Percentiles rank a stretch among this genome's conserved stretches.
Conservation (phyloP, 75 land plant genomes). For the Ceratopteris richardii region DNA sequence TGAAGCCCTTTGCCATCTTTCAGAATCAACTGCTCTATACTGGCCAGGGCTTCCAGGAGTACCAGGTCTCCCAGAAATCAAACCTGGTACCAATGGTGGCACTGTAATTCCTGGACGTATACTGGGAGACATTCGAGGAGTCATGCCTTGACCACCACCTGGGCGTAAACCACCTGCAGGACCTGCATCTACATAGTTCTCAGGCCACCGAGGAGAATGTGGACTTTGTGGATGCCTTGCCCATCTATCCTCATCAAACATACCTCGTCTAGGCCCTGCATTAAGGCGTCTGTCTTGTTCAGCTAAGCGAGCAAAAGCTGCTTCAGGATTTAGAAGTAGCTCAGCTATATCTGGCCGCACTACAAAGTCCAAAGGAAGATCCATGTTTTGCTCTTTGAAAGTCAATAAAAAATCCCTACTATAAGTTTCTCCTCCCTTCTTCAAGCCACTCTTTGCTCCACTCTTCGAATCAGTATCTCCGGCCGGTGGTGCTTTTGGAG, state of each 20-base stretch:
- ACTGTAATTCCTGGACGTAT: conserved; percentile 7
- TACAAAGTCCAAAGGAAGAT: conserved; percentile 58
- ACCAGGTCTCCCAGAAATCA: conserved; percentile 13
- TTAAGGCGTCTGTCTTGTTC: conserved; percentile 34
- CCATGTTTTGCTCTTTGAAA: conserved; percentile 39
- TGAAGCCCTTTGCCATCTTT: conserved; percentile 71
- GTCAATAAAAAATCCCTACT: conserved; percentile 82
- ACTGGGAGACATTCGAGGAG: conserved; percentile 21
- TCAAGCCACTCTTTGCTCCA: conserved; percentile 4
- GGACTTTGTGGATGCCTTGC: conserved; percentile 20
- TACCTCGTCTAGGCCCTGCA: conserved; percentile 32
- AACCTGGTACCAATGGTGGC: conserved; percentile 6
- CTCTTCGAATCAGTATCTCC: conserved; percentile 8
- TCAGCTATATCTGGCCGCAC: conserved; percentile 49
- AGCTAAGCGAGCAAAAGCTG: conserved; percentile 5
- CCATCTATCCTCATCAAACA: conserved; percentile 59
- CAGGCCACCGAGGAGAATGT: conserved; percentile 2
- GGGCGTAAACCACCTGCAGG: conserved; percentile 37
- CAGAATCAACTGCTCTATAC: conserved; percentile 51
- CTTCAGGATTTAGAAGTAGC: conserved; percentile 25
- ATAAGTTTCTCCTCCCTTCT: conserved; percentile 47
- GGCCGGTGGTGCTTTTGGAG: conserved; percentile 37
- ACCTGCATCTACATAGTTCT: conserved; percentile 9
- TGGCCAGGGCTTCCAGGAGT: conserved; percentile 33
- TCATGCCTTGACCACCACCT: conserved; percentile 40